These are phyloP conservation scores for Lepidium africanum DNA, from an alignment of 345 rosid species.

Conservation along the genomic window DNA sequence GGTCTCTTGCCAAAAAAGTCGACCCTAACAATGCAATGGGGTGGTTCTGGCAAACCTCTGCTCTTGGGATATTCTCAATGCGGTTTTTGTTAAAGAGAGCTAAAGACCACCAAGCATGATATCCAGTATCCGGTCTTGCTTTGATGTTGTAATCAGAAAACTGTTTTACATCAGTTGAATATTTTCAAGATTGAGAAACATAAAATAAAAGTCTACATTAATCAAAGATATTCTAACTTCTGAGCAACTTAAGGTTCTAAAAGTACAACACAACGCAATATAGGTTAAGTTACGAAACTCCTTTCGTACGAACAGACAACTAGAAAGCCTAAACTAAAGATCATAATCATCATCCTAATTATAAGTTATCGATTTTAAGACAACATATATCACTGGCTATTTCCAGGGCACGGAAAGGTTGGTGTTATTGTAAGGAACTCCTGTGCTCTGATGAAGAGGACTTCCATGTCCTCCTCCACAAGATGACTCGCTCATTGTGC, in stretches of 20 bases:
- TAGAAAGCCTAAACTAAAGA: constrained; percentile 8
- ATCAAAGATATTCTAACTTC: background rate
- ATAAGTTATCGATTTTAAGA: background rate
- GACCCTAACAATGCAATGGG: constrained; percentile 67
- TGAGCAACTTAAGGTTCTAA: background rate
- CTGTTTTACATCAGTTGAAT: constrained; percentile 1
- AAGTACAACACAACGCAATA: background rate
- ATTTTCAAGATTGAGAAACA: background rate
- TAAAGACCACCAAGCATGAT: constrained; percentile 9
- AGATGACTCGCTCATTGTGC: constrained; percentile 53
- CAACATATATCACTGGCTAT: constrained; percentile 14
- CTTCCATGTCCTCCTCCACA: constrained; percentile 38
- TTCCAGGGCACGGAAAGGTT: constrained; percentile 54
- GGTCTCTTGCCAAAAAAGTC: constrained; percentile 52
- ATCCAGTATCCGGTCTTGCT: background rate
- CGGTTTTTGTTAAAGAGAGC: constrained; percentile 62
- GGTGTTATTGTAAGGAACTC: constrained; percentile 39
- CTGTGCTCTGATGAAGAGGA: constrained; percentile 52
- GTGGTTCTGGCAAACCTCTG: constrained; percentile 86
- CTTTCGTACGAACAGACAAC: background rate
- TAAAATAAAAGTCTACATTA: constrained; percentile 2
- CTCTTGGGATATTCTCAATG: constrained; percentile 58
- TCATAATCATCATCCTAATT: background rate
- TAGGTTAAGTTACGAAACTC: too few relatives aligned
- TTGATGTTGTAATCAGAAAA: constrained; percentile 35